Percentiles rank a stretch among this genome's conserved stretches.
Conservation (phyloP, 1,284 basidiomycete genomes). For the Leccinum angustisporum region DNA sequence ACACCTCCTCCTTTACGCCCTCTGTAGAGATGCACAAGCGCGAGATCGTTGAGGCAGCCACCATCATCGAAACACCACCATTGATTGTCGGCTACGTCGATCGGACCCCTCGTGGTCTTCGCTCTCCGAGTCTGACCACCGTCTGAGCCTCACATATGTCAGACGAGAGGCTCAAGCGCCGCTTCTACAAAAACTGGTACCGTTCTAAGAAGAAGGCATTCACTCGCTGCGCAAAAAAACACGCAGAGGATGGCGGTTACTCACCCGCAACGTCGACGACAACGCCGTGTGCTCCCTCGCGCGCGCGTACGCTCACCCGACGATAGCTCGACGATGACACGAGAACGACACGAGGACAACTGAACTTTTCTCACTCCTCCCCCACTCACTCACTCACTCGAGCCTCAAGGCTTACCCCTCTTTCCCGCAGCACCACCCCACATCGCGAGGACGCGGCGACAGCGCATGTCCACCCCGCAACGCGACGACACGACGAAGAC, state of each 20-base stretch:
- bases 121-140: conserved; percentile 64
- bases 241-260: conserved; percentile 86
- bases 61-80: conserved; percentile 96
- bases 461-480: too few species aligned
- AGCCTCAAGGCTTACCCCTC: too few species aligned
- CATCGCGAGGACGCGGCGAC: too few species aligned
- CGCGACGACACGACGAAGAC: too few species aligned
- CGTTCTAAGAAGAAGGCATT: conserved; percentile 99
- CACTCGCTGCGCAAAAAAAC: conserved; percentile 99
- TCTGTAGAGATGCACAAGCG: conserved; percentile 95
- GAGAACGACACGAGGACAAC: too few species aligned
- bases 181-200: conserved; percentile 99
- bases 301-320: too few species aligned
- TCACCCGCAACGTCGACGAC: too few species aligned
- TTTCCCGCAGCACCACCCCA: too few species aligned
- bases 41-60: conserved; percentile 98
- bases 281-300: too few species aligned
- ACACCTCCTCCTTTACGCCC: background rate
- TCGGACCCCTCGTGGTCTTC: conserved; percentile 93
- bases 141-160: conserved; percentile 85
- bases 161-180: conserved; percentile 88
- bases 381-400: too few species aligned
- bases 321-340: too few species aligned
- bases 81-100: conserved; percentile 99
- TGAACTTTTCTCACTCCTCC: too few species aligned